Conservation (phyloP, 306 rosid genomes). For the Cucurbita pepo region DNA sequence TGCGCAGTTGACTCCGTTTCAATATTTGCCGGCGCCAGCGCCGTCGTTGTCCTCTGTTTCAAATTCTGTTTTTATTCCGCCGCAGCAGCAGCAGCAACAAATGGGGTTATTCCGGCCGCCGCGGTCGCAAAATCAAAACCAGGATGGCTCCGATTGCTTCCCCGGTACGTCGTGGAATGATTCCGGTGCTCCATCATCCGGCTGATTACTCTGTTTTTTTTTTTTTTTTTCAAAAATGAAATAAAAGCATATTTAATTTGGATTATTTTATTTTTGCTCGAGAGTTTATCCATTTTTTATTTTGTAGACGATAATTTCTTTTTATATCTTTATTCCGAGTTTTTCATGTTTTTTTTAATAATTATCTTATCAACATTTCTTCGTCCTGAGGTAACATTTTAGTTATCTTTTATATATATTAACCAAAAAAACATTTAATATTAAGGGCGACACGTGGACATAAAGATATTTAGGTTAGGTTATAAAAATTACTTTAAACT, state of each 20-base stretch:
- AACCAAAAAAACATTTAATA: background rate
- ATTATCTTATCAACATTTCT: background rate
- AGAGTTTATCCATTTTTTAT: constrained; percentile 2
- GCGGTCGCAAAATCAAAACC: constrained; percentile 16
- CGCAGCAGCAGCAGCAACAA: constrained; percentile 23
- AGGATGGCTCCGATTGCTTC: constrained; percentile 8
- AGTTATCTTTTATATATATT: background rate
- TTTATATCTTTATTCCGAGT: background rate
- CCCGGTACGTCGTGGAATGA: constrained; percentile 48
- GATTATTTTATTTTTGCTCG: background rate
- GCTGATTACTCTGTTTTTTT: constrained; percentile 21
- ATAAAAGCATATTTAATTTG: background rate
- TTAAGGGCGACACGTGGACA: background rate
- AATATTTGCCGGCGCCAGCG: constrained; percentile 18
- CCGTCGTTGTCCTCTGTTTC: constrained; percentile 16
- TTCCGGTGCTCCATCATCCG: constrained; percentile 30
- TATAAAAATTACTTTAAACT: background rate
- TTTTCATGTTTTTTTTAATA: background rate
- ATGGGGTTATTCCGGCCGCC: constrained; percentile 23
- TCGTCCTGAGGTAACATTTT: background rate
- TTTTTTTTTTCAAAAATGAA: background rate
- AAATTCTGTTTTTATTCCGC: constrained; percentile 46
- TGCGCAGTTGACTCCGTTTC: constrained; percentile 36
- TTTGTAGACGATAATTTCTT: background rate
- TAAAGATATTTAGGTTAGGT: background rate